Evolutionary conservation across 169 alveolate genomes (phyloP).

Genomic region (Cyclospora cayetanensis): DNA sequence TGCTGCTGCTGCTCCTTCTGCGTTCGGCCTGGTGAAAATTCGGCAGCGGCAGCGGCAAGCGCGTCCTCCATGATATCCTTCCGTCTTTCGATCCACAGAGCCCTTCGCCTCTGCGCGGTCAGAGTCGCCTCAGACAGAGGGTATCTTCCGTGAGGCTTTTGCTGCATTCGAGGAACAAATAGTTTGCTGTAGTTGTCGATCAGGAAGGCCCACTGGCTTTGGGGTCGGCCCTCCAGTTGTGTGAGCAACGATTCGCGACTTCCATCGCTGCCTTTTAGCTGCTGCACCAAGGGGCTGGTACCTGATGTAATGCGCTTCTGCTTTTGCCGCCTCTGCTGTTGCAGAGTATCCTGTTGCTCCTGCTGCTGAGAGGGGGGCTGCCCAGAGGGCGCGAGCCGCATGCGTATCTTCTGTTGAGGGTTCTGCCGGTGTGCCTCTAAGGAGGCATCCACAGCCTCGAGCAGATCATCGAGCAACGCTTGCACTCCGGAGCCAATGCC

Average conservation of each 20-base stretch:
- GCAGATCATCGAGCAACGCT: conserved; percentile 62
- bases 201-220: conserved; percentile 78
- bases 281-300: background rate
- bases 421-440: conserved; percentile 32
- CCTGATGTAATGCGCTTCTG: background rate
- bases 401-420: conserved; percentile 9
- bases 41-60: conserved; percentile 44
- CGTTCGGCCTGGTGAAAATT: conserved; percentile 70
- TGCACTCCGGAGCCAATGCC: conserved; percentile 8
- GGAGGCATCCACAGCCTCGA: conserved; percentile 55
- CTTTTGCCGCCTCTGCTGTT: conserved; percentile 11
- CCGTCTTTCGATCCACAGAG: conserved; percentile 68
- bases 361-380: background rate
- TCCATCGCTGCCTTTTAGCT: background rate
- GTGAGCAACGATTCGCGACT: background rate
- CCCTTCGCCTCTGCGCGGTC: conserved; percentile 74
- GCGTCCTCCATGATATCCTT: conserved; percentile 63
- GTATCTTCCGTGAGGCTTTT: conserved; percentile 78
- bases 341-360: background rate
- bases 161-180: conserved; percentile 82
- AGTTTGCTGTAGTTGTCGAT: conserved; percentile 83
- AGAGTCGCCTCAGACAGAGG: conserved; percentile 75
- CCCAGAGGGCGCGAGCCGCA: background rate
- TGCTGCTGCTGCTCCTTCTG: conserved; percentile 66
- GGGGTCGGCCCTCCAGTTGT: conserved; percentile 66